A percentile compares a stretch with the other conserved stretches of the same genome.
phyloP scores from a whole-genome alignment of 1,139 yeast genomes.

The Protomyces inouyei region DNA sequence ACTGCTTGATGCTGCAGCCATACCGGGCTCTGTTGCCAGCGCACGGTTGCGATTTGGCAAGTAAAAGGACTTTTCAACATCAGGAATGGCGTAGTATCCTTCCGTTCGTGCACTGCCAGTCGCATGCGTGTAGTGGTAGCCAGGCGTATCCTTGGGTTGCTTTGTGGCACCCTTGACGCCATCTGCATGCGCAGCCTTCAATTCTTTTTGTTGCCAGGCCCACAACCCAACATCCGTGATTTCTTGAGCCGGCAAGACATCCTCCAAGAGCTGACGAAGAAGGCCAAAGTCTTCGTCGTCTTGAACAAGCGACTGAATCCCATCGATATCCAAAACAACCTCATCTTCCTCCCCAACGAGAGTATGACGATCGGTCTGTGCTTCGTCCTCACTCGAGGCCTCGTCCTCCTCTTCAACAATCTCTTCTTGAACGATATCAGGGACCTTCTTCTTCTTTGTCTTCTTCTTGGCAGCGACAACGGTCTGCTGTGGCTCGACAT shows the following conservation, averaged over 20 bases:
- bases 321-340: conserved; percentile 47
- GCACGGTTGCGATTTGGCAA: conserved; percentile 70
- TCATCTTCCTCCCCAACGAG: conserved; percentile 29
- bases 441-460: neutral
- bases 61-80: conserved; percentile 65
- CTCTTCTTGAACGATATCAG: neutral
- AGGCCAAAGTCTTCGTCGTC: conserved; percentile 70
- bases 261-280: conserved; percentile 45
- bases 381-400: neutral
- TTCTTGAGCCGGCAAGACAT: conserved; percentile 35
- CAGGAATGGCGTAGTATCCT: conserved; percentile 71
- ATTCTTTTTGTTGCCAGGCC: conserved; percentile 60
- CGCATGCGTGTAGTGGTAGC: conserved; percentile 44
- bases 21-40: conserved; percentile 43
- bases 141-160: conserved; percentile 34
- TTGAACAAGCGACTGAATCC: conserved; percentile 53
- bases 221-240: conserved; percentile 53
- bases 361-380: neutral
- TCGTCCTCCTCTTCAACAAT: neutral
- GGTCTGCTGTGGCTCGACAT: conserved; percentile 14
- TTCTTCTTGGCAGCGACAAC: neutral
- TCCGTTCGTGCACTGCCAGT: conserved; percentile 68
- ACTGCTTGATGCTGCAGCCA: conserved; percentile 44
- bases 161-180: conserved; percentile 29
- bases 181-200: conserved; percentile 34